These are phyloP conservation scores for Rozella allomycis DNA, from an alignment of 371 early-diverging fungal genomes.

Conservation along the genomic window DNA sequence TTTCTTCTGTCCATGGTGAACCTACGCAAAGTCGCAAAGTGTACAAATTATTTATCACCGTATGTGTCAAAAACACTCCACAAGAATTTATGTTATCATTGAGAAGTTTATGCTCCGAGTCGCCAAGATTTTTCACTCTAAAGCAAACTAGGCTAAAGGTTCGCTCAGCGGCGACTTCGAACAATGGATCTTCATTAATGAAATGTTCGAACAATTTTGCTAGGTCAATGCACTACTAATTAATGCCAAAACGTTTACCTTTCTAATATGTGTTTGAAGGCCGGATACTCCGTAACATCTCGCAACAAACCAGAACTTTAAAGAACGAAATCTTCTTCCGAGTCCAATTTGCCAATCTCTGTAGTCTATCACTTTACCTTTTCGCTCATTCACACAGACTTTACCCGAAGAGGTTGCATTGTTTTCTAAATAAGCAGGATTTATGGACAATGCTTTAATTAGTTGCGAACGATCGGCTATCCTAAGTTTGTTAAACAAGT, in stretches of 20 bases:
- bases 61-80: constrained; percentile 7
- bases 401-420: constrained; percentile 9
- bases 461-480: constrained; percentile 5
- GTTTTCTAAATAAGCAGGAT: constrained; percentile 23
- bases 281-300: constrained; percentile 27
- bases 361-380: too few species aligned
- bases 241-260: constrained; percentile 1
- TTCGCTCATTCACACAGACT: too few species aligned
- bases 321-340: constrained; percentile 26
- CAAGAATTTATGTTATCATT: constrained; percentile 4
- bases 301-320: constrained; percentile 40
- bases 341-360: constrained; percentile 32
- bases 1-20: constrained; percentile 6
- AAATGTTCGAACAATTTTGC: constrained; percentile 11
- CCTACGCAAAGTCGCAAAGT: constrained; percentile 6
- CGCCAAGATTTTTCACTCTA: constrained; percentile 10
- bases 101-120: constrained; percentile 3
- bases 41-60: constrained; percentile 2
- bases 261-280: constrained; percentile 19
- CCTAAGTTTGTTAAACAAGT: too few species aligned
- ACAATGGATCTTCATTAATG: constrained; percentile 13
- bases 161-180: constrained; percentile 13
- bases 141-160: constrained; percentile 21
- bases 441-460: constrained; percentile 10
- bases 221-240: constrained; percentile 5